Base-by-base conservation (phyloP, 2,329 filamentous ascomycete genomes). In the Knoxdaviesia proteae region DNA sequence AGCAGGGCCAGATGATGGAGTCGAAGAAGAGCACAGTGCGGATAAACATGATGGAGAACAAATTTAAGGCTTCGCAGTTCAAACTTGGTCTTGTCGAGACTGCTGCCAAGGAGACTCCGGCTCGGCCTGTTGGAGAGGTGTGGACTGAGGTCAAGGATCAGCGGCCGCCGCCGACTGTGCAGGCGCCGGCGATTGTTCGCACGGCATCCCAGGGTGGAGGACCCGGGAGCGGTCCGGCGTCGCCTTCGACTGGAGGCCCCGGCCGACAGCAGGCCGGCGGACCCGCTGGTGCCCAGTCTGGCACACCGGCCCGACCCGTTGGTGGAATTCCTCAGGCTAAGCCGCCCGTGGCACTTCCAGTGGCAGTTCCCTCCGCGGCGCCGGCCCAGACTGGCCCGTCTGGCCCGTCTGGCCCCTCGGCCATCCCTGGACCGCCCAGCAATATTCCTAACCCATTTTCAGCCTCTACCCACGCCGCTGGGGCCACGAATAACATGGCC, bases 81-180 rank as follows among this genome's bases (percentile, higher is more conserved):
- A 92, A 90, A 61, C 61, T 92, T 33, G 70, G 72, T 1, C 74
- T 90, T 1, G 81, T 96, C 4, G 72, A 86, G 53, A 81, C 75
- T 39, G 87, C 88, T 8, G 84, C 80, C 0, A 69, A 68, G n/a
- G 80, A 93, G 40, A 94, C 87, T 1, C 88, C 88, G 0, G 69
- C 88, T 51, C 77, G 76, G 54, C 74, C 86, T 0, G 84, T 96
- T 4, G 72, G 65, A 7, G 86, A 94, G 58, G 87, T 94, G 0
- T 94, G 84, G 82, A 76, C 42, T 35, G 41, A 38, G 32, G 44
- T 43, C 11, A 45, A 47, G 44, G 41, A 45, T 30, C n/a, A 41
- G 3, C 39, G 40, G 42, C 41, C 49, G 35, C 46, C 52, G 31
- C 43, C 49, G 34, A 30, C 47, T 1, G 45, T 36, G 8, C 41